Percentiles rank a stretch among this genome's conserved stretches.
These are phyloP conservation scores for Aspergillus latus DNA, from an alignment of 2,329 filamentous ascomycete species.

Conservation along the genomic window DNA sequence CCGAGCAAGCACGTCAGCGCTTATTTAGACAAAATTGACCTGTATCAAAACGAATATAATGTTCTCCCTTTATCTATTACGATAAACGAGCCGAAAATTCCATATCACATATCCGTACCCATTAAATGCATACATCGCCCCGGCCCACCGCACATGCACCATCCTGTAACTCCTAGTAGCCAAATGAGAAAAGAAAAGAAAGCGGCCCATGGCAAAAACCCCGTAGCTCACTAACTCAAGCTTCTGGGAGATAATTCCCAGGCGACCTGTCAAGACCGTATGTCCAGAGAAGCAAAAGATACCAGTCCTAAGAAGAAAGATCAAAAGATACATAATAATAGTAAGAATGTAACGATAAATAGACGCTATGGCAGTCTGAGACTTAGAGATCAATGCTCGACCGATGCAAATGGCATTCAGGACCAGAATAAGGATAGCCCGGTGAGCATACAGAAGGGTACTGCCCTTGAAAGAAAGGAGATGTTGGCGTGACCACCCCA, in stretches of 20 bases:
- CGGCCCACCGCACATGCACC: slow-evolving; percentile 1
- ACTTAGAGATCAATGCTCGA: slow-evolving; percentile 27
- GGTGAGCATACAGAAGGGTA: slow-evolving; percentile 32
- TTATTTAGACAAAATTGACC: neutral
- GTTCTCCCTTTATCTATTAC: neutral
- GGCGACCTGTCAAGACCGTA: too few species aligned
- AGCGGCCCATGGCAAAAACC: too few species aligned
- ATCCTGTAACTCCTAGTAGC: slow-evolving; percentile 12
- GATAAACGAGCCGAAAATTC: slow-evolving; percentile 1
- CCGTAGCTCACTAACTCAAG: too few species aligned
- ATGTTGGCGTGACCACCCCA: slow-evolving; percentile 24
- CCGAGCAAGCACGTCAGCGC: neutral
- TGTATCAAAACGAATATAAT: neutral
- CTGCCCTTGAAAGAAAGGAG: slow-evolving; percentile 25
- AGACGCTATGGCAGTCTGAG: neutral
- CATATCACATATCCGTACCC: neutral
- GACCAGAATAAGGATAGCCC: slow-evolving; percentile 28
- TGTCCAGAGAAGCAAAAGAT: too few species aligned
- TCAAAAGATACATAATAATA: neutral
- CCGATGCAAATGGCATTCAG: slow-evolving; percentile 24
- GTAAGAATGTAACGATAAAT: slow-evolving; percentile 6
- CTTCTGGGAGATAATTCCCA: too few species aligned
- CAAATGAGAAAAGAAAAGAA: too few species aligned
- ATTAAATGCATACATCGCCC: neutral
- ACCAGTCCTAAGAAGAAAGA: slow-evolving; percentile 7